Percentiles rank a stretch among this genome's conserved stretches.
Conservation (phyloP, 2,329 filamentous ascomycete species). For the Colletotrichum godetiae region DNA sequence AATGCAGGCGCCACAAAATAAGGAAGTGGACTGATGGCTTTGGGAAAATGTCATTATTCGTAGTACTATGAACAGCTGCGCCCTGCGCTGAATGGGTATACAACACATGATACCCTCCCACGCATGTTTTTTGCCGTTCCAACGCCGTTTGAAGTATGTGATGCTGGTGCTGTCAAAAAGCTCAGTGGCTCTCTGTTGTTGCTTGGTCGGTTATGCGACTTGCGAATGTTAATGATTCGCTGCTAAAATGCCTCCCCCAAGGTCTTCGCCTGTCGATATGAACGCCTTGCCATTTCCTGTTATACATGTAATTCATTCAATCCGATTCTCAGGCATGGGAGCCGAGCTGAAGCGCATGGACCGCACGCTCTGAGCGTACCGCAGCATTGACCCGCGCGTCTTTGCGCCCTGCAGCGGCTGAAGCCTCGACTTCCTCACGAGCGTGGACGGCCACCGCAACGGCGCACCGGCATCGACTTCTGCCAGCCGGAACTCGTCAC, state of each 20-base stretch:
- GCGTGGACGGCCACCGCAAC: constrained; percentile 16
- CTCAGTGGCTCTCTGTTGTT: background rate
- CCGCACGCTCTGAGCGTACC: background rate
- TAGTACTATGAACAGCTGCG: constrained; percentile 26
- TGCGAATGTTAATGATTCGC: background rate
- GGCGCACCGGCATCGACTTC: constrained; percentile 15
- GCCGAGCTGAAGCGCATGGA: background rate
- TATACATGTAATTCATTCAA: constrained; percentile 8
- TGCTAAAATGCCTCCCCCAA: background rate
- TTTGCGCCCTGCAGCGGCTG: constrained; percentile 1
- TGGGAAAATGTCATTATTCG: constrained; percentile 27
- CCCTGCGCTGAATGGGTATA: constrained; percentile 26
- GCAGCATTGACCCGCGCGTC: background rate
- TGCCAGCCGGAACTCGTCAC: constrained; percentile 17
- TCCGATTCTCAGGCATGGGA: background rate
- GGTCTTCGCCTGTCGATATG: too few relatives aligned
- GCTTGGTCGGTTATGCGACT: background rate
- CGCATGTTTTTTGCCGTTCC: background rate
- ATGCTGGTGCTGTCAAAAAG: background rate
- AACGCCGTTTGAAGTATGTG: background rate
- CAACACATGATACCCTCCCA: constrained; percentile 16
- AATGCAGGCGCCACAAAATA: background rate
- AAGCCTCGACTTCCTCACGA: constrained; percentile 20
- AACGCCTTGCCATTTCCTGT: background rate
- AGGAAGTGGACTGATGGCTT: background rate